These are phyloP conservation scores for Pythium volutum DNA, from an alignment of 352 stramenopile species.

Conservation along the genomic window DNA sequence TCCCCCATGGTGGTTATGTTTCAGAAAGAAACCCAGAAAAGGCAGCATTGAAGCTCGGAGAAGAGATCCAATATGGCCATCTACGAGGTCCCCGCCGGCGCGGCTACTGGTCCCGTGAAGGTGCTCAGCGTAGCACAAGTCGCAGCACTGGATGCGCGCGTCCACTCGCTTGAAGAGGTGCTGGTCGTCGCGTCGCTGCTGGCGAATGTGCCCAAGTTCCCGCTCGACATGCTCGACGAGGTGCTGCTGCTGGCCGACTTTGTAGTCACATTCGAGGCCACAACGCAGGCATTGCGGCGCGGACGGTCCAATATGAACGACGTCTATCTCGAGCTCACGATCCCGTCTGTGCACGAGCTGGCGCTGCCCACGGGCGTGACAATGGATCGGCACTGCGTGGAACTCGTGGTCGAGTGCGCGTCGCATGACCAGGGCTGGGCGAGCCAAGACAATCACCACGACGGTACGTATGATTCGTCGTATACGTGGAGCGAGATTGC, in stretches of 20 bases:
- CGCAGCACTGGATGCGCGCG: neutral
- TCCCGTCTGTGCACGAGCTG: conserved; percentile 35
- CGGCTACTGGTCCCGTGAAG: conserved; percentile 15
- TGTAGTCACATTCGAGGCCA: conserved; percentile 40
- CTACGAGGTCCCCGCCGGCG: conserved; percentile 10
- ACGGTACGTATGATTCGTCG: conserved; percentile 54
- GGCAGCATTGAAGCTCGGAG: neutral
- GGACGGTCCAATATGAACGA: conserved; percentile 50
- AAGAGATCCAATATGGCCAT: neutral
- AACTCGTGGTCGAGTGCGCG: conserved; percentile 48
- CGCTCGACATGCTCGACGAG: conserved; percentile 33
- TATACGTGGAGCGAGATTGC: conserved; percentile 67
- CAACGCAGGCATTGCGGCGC: conserved; percentile 29
- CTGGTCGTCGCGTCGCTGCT: conserved; percentile 33
- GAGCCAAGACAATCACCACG: conserved; percentile 27
- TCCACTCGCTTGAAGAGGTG: conserved; percentile 28
- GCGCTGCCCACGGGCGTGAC: conserved; percentile 40
- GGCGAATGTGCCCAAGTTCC: conserved; percentile 19
- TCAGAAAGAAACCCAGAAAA: neutral
- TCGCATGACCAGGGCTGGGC: conserved; percentile 80
- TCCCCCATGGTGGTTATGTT: too few relatives aligned
- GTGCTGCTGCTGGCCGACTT: conserved; percentile 57
- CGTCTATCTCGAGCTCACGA: conserved; percentile 44
- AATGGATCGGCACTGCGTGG: conserved; percentile 32
- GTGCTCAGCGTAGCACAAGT: conserved; percentile 16